Evolutionary conservation across 305 asterid species (phyloP).

Genomic region (Solanum aculeatissimum): DNA sequence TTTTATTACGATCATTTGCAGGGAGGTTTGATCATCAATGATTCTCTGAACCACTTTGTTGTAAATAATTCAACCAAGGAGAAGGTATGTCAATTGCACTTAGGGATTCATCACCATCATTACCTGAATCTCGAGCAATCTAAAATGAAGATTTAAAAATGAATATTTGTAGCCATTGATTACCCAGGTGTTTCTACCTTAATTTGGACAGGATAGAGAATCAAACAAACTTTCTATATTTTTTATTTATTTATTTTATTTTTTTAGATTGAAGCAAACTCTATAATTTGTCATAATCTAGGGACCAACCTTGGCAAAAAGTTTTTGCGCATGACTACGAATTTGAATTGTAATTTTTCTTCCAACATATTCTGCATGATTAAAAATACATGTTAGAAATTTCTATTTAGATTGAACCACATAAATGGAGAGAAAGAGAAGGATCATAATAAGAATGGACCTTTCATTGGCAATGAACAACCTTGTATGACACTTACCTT

Average conservation of each 20-base stretch:
- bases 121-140: constrained; percentile 49
- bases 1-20: constrained; percentile 7
- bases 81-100: constrained; percentile 65
- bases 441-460: background rate
- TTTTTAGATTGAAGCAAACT: too few species aligned
- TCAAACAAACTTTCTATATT: background rate
- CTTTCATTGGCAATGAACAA: constrained; percentile 5
- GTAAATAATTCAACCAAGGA: constrained; percentile 85
- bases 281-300: background rate
- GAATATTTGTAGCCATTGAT: background rate
- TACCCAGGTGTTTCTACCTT: background rate
- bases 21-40: constrained; percentile 91
- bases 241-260: too few species aligned
- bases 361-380: constrained; percentile 58
- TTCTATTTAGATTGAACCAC: background rate
- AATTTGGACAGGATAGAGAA: background rate
- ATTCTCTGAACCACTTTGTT: constrained; percentile 89
- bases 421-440: background rate
- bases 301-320: constrained; percentile 50
- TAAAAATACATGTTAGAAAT: background rate
- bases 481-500: constrained; percentile 47
- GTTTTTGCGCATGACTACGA: constrained; percentile 91
- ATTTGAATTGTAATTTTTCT: constrained; percentile 83
- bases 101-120: constrained; percentile 30
- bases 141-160: background rate